phyloP scores from a whole-genome alignment of 129 eudicot species.

The Saposhnikovia divaricata region DNA sequence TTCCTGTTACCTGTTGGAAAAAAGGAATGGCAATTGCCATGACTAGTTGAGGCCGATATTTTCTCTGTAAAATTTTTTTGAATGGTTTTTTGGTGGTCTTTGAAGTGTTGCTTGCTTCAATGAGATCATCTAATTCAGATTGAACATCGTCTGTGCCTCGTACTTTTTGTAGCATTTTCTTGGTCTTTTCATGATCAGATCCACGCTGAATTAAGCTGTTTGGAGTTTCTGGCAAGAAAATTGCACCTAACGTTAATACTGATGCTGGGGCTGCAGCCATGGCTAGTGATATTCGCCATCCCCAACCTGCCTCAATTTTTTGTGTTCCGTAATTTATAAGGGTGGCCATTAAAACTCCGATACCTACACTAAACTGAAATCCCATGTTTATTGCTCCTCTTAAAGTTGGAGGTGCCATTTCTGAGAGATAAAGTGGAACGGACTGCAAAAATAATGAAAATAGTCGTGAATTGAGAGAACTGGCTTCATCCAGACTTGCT shows the following conservation, averaged over 20 bases:
- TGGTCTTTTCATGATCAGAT: constrained; percentile 37
- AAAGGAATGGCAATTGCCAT: constrained; percentile 43
- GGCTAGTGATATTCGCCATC: constrained; percentile 53
- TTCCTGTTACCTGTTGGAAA: constrained; percentile 51
- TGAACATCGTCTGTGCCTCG: constrained; percentile 50
- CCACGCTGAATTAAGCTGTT: constrained; percentile 43
- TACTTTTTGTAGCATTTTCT: constrained; percentile 42
- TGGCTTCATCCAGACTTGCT: background rate
- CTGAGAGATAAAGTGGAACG: constrained; percentile 44
- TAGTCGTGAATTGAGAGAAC: background rate
- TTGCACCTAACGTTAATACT: constrained; percentile 34
- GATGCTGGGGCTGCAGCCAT: constrained; percentile 48
- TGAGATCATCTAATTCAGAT: constrained; percentile 57
- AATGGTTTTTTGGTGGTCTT: constrained; percentile 35
- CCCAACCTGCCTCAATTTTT: constrained; percentile 48
- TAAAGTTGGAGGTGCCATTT: constrained; percentile 48
- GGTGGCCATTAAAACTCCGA: constrained; percentile 41
- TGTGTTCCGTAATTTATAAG: constrained; percentile 39
- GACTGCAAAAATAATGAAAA: constrained; percentile 17
- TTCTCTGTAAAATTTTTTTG: constrained; percentile 18
- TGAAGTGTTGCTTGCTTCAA: constrained; percentile 38
- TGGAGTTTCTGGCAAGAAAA: constrained; percentile 55
- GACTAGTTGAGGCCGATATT: constrained; percentile 45
- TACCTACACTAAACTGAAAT: constrained; percentile 37
- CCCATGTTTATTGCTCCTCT: constrained; percentile 53